These are phyloP conservation scores for Leccinum subgranulosum DNA, from an alignment of 768 basidiomycete genomes.

Conservation along the genomic window DNA sequence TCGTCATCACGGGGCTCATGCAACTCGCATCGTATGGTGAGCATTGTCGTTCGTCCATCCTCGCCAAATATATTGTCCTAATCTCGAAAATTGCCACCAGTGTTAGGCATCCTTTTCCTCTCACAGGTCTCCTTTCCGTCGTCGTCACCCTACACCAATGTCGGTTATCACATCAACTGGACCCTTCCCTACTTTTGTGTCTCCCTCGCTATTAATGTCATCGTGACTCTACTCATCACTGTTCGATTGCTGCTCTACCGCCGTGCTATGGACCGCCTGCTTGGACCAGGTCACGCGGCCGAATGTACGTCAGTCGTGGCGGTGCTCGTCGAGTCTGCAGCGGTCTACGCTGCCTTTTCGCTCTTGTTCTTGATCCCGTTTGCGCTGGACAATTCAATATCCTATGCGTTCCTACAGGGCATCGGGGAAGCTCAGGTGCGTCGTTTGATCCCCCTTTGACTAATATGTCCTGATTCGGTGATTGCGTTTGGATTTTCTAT, in stretches of 20 bases:
- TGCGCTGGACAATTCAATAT: slow-evolving; percentile 16
- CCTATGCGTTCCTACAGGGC: slow-evolving; percentile 34
- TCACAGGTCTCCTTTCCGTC: slow-evolving; percentile 24
- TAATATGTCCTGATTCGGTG: background rate
- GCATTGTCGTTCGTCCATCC: background rate
- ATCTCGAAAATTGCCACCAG: slow-evolving; percentile 4
- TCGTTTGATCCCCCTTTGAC: background rate
- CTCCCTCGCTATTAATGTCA: slow-evolving; percentile 26
- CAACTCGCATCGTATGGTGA: slow-evolving; percentile 26
- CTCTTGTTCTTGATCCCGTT: slow-evolving; percentile 30
- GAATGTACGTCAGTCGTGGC: slow-evolving; percentile 28
- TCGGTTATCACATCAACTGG: slow-evolving; percentile 18
- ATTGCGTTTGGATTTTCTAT: background rate
- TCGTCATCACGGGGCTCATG: slow-evolving; percentile 21
- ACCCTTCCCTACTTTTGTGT: slow-evolving; percentile 27
- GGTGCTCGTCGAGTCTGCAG: slow-evolving; percentile 27
- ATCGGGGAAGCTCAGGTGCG: slow-evolving; percentile 34
- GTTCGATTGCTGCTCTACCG: slow-evolving; percentile 27
- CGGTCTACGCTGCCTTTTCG: slow-evolving; percentile 27
- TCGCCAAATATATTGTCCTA: background rate
- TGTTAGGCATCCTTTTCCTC: slow-evolving; percentile 25
- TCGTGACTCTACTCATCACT: slow-evolving; percentile 25
- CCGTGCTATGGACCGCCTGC: slow-evolving; percentile 11
- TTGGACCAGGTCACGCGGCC: slow-evolving; percentile 21
- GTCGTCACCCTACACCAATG: slow-evolving; percentile 24